Percentiles rank a stretch among this genome's conserved stretches.
These are phyloP conservation scores for Leptosphaerulina australis DNA, from an alignment of 2,329 filamentous ascomycete genomes.

Conservation along the genomic window DNA sequence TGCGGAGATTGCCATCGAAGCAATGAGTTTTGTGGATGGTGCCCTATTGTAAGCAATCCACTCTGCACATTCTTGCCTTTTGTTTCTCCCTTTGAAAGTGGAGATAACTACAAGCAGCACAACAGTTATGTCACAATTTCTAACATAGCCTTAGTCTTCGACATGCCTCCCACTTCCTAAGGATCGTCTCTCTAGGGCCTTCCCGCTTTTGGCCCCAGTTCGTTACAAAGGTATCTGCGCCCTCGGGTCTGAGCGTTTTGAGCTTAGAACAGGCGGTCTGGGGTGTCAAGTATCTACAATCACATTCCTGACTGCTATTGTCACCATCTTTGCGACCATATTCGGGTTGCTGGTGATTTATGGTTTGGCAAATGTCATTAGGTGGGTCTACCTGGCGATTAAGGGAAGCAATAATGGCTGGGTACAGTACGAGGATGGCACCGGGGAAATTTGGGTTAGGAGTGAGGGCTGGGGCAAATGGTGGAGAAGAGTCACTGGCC, in stretches of 20 bases:
- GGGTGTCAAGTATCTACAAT: slow-evolving; percentile 56
- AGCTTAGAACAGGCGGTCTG: slow-evolving; percentile 52
- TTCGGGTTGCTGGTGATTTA: slow-evolving; percentile 48
- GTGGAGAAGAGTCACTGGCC: slow-evolving; percentile 35
- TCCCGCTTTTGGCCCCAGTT: slow-evolving; percentile 51
- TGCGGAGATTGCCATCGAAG: slow-evolving; percentile 48
- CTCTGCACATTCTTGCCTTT: not conserved
- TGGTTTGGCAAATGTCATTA: slow-evolving; percentile 26
- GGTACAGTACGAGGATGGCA: slow-evolving; percentile 38
- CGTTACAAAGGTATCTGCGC: slow-evolving; percentile 45
- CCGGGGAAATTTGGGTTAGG: slow-evolving; percentile 40
- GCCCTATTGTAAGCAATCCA: slow-evolving; percentile 47
- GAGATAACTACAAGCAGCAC: too few species aligned
- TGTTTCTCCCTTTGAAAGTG: too few species aligned
- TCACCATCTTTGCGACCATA: slow-evolving; percentile 52
- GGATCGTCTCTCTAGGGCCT: slow-evolving; percentile 45
- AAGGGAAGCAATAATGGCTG: slow-evolving; percentile 36
- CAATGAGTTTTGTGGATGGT: slow-evolving; percentile 52
- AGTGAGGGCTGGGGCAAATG: slow-evolving; percentile 38
- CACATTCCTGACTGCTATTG: slow-evolving; percentile 52
- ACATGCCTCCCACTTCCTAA: slow-evolving; percentile 52
- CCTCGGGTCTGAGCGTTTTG: slow-evolving; percentile 51
- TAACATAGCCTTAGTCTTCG: slow-evolving; percentile 37
- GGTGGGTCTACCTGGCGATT: slow-evolving; percentile 18
- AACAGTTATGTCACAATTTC: too few species aligned